These are phyloP conservation scores for Xylaria arbuscula DNA, from an alignment of 2,329 filamentous ascomycete genomes.

Conservation along the genomic window DNA sequence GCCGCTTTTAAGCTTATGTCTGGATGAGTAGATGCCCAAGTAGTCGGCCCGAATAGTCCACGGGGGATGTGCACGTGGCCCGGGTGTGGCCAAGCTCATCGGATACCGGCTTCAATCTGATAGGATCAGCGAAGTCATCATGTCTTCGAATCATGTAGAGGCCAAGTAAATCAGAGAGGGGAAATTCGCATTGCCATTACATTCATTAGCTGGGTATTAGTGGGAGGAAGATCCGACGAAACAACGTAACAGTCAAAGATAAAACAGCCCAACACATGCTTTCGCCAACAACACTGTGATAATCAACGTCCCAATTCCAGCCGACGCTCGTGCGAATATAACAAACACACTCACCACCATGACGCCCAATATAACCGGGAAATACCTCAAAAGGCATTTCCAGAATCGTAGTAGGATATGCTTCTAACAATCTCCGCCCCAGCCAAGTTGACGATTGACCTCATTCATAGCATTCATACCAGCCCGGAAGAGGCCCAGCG, in stretches of 20 bases:
- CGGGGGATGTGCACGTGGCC: background rate
- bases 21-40: background rate
- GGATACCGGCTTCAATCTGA: too few relatives aligned
- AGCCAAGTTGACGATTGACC: slow-evolving; percentile 65
- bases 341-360: slow-evolving; percentile 9
- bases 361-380: slow-evolving; percentile 24
- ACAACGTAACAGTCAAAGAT: slow-evolving; percentile 7
- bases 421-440: slow-evolving; percentile 55
- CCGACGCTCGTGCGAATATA: slow-evolving; percentile 16
- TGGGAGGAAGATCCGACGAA: background rate
- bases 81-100: too few relatives aligned
- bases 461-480: slow-evolving; percentile 64
- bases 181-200: background rate
- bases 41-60: background rate
- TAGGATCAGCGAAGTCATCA: too few relatives aligned
- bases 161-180: background rate
- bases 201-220: background rate
- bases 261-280: background rate
- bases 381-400: slow-evolving; percentile 2
- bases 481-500: slow-evolving; percentile 57
- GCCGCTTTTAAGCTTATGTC: background rate
- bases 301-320: slow-evolving; percentile 17
- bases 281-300: slow-evolving; percentile 17
- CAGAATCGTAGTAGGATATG: slow-evolving; percentile 21
- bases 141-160: background rate